Base-by-base conservation (phyloP, 306 rosid genomes). In the Vicia sativa region DNA sequence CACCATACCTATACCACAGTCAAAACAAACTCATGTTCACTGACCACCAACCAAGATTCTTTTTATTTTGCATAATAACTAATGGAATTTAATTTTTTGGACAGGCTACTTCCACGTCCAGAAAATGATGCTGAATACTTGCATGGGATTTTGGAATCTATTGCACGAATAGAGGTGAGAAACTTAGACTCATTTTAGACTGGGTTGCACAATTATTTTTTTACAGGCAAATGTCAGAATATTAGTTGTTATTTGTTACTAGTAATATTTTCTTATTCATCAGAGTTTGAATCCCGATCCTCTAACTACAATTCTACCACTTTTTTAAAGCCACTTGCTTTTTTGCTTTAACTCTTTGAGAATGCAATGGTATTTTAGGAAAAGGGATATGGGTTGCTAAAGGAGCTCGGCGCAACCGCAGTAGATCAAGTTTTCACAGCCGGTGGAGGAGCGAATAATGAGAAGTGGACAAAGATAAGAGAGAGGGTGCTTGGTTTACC, bases 91-190 rank as follows among this genome's bases (percentile, higher is more conserved):
- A n/a, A 25, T 68, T 57, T 38, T 67, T 71, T 39, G 70, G 58
- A 74, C 83, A 90, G 98, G 80, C 73, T 92, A 67, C 84, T 80
- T 67, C 98, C 98, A 54, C 92, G 91, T 57, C 98, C 96, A 49
- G 81, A 86, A 70, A 86, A 78, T 68, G 93, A 89, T 64, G 87
- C 38, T 2, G 88, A 89, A 67, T 89, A 78, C 78, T 77, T 87
- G 86, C 96, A 87, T 43, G 98, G 96, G 68, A 83, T 87, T 70
- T 77, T 92, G 46, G 98, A 92, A 83, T 92, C 96, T 67, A 89
- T 92, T 73, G 98, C 95, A 0, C 95, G 93, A 19, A 89, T 87
- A 46, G 98, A 92, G 98, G 98, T 92, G 80, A 70, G 31, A 7
- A 34, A 34, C 38, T 34, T 34, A 31, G 37, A 34, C 38, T 34